Percentiles rank a stretch among this genome's conserved stretches.
phyloP scores from a whole-genome alignment of 768 basidiomycete species.

The Mrakia hoshinonis region DNA sequence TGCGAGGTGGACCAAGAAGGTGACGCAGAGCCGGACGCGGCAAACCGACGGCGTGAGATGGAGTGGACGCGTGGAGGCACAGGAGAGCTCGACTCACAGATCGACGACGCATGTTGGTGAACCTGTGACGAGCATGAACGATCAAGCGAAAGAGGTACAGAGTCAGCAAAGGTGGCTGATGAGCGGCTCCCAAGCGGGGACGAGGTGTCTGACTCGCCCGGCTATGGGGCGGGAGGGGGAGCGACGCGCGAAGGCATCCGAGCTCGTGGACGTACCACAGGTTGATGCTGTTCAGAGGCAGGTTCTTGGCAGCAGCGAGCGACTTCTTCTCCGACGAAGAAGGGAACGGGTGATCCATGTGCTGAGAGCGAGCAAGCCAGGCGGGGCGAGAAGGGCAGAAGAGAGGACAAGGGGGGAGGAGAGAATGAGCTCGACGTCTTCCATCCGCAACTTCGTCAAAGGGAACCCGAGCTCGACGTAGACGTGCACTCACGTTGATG shows the following conservation, averaged over 20 bases:
- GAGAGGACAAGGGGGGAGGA: not conserved
- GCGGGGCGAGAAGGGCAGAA: not conserved
- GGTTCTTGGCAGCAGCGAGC: not conserved
- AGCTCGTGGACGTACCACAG: conserved; percentile 8
- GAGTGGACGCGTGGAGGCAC: not conserved
- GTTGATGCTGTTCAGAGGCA: conserved; percentile 8
- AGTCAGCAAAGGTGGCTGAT: not conserved
- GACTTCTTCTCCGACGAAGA: conserved; percentile 3
- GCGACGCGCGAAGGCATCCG: not conserved
- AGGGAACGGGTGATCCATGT: conserved; percentile 22
- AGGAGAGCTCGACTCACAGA: not conserved
- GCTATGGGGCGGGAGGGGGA: not conserved
- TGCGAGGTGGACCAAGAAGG: too few relatives aligned
- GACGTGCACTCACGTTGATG: not conserved
- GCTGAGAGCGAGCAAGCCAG: not conserved
- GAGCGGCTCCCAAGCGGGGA: not conserved
- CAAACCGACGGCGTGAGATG: not conserved
- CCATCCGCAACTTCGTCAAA: not conserved
- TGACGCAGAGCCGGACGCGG: too few relatives aligned
- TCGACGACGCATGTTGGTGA: not conserved
- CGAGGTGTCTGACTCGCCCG: not conserved
- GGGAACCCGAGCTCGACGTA: not conserved
- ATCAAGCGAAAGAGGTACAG: not conserved
- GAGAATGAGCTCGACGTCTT: not conserved
- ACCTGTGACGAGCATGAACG: not conserved